Conservation (phyloP, 805 yeast genomes). For the Candida vartiovaarae region DNA sequence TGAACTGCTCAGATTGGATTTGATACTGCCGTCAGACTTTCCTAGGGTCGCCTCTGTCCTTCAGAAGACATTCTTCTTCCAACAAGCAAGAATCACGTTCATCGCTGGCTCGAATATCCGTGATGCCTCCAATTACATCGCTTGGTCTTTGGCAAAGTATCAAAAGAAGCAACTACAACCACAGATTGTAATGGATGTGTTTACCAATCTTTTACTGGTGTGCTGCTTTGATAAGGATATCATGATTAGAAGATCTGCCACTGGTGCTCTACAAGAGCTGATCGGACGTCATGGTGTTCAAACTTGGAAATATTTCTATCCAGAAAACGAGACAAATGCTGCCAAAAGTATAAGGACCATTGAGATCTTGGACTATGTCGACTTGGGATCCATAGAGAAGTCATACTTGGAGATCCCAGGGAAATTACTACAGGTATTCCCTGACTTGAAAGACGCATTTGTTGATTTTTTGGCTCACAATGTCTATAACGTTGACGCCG, state of each 20-base stretch:
- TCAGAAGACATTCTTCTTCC: conserved; percentile 44
- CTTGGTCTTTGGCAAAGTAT: conserved; percentile 67
- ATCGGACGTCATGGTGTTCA: conserved; percentile 63
- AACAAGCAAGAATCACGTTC: conserved; percentile 44
- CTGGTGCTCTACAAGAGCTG: conserved; percentile 83
- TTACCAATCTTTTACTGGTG: conserved; percentile 36
- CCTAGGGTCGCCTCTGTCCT: conserved; percentile 26
- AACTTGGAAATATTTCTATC: conserved; percentile 25
- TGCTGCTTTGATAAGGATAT: conserved; percentile 69
- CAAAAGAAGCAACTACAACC: conserved; percentile 23
- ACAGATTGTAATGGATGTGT: conserved; percentile 14
- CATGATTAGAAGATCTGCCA: conserved; percentile 68
- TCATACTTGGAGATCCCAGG: conserved; percentile 34
- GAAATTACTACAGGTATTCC: conserved; percentile 20
- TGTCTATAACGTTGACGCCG: conserved; percentile 33
- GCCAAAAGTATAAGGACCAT: conserved; percentile 42
- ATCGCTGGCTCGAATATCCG: conserved; percentile 63
- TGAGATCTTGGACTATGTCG: conserved; percentile 49
- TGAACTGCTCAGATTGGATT: conserved; percentile 21
- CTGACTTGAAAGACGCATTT: conserved; percentile 22
- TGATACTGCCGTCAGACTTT: conserved; percentile 8
- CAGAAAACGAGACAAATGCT: conserved; percentile 23
- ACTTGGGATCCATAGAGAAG: conserved; percentile 35
- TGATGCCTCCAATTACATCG: conserved; percentile 77
- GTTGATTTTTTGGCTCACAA: conserved; percentile 26